phyloP scores from a whole-genome alignment of 192 early-diverging fungal genomes.

The Coemansia asiatica region DNA sequence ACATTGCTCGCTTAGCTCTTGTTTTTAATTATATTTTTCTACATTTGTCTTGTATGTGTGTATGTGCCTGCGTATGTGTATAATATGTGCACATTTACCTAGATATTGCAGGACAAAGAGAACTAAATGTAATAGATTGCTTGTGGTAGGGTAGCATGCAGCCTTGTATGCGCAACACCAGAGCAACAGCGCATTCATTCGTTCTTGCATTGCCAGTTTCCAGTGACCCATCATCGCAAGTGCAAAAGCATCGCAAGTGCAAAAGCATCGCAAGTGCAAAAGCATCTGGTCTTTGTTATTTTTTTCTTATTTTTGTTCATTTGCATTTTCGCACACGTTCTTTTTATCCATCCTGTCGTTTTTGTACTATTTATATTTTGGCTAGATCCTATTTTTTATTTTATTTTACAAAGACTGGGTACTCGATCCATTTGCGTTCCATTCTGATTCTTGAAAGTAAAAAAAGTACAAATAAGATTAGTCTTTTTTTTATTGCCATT shows the following conservation, averaged over 20 bases:
- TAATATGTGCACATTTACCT: background rate
- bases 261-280: background rate
- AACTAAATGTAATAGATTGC: background rate
- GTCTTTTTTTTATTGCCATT: background rate
- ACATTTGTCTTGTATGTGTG: background rate
- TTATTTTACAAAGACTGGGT: constrained; percentile 1
- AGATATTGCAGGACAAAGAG: background rate
- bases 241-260: too few relatives aligned
- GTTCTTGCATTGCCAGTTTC: background rate
- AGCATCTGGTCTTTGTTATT: background rate
- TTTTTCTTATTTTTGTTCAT: constrained; percentile 3
- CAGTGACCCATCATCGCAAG: background rate
- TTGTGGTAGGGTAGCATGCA: constrained; percentile 1
- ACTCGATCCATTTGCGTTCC: background rate
- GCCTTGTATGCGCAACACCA: background rate
- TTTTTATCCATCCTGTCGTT: background rate
- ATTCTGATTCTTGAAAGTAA: background rate
- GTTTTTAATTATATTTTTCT: background rate
- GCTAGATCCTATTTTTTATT: background rate
- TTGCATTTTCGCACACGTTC: background rate
- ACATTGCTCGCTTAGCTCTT: too few relatives aligned
- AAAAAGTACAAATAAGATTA: background rate
- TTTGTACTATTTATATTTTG: background rate
- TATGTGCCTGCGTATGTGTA: too few relatives aligned
- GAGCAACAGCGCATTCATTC: background rate